These are phyloP conservation scores for Phytophthora crassamura DNA, from an alignment of 352 stramenopile species.

Conservation along the genomic window DNA sequence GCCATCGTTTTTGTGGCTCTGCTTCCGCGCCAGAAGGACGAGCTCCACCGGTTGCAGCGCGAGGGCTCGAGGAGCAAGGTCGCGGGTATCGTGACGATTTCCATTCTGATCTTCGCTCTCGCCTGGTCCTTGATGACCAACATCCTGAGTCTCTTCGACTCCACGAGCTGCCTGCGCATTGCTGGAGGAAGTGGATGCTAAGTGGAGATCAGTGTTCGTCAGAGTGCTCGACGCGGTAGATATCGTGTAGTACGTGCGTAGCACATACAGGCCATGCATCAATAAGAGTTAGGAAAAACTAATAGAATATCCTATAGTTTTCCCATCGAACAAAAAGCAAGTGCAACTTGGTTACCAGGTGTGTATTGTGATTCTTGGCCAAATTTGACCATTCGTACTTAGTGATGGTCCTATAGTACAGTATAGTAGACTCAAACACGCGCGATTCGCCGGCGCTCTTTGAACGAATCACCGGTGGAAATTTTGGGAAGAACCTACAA, in stretches of 20 bases:
- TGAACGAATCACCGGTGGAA: too few species aligned
- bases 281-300: conserved; percentile 25
- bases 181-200: conserved; percentile 44
- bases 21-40: conserved; percentile 62
- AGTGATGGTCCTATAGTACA: too few species aligned
- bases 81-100: conserved; percentile 37
- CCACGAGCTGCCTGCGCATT: conserved; percentile 63
- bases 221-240: conserved; percentile 7
- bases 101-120: conserved; percentile 53
- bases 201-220: not conserved
- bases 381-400: too few species aligned
- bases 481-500: too few species aligned
- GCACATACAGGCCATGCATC: not conserved
- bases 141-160: conserved; percentile 61
- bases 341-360: too few species aligned
- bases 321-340: too few species aligned
- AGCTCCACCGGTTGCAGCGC: conserved; percentile 52
- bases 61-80: conserved; percentile 47
- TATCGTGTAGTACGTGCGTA: conserved; percentile 21
- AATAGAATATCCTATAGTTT: too few species aligned
- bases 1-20: conserved; percentile 54
- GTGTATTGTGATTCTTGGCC: too few species aligned
- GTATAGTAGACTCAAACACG: too few species aligned
- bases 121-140: conserved; percentile 70
- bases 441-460: too few species aligned